Percentiles rank a stretch among this genome's conserved stretches.
Evolutionary conservation across 352 stramenopile genomes (phyloP).

Genomic region (Globisporangium uncinulatum): DNA sequence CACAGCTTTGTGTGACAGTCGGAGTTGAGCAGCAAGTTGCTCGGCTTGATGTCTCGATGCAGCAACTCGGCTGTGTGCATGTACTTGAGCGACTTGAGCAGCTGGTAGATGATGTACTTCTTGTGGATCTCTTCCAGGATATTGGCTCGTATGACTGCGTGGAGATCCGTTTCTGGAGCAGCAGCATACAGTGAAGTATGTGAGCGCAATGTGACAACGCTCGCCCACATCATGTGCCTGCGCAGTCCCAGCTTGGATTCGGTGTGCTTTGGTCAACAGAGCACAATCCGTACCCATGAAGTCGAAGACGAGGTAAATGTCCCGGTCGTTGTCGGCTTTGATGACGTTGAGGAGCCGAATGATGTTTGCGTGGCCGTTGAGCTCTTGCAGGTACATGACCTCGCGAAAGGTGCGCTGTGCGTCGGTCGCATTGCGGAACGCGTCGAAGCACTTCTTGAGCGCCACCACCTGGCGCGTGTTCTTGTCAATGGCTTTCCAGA

Average conservation of each 20-base stretch:
- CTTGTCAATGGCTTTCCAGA: constrained; percentile 97
- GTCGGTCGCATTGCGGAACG: constrained; percentile 94
- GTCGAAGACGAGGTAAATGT: constrained; percentile 97
- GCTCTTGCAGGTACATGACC: constrained; percentile 94
- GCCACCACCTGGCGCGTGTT: constrained; percentile 86
- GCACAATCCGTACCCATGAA: constrained; percentile 82
- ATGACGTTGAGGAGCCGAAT: constrained; percentile 92
- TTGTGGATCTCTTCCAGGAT: constrained; percentile 96
- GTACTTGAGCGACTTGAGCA: constrained; percentile 96
- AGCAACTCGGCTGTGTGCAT: constrained; percentile 94
- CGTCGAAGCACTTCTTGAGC: constrained; percentile 97
- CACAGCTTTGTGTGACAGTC: constrained; percentile 95
- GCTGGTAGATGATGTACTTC: constrained; percentile 96
- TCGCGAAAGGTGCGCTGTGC: constrained; percentile 94
- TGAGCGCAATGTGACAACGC: neutral
- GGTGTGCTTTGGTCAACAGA: too few relatives aligned
- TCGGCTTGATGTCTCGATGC: constrained; percentile 96
- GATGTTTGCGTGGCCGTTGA: constrained; percentile 92
- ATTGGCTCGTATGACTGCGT: constrained; percentile 93
- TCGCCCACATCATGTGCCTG: neutral
- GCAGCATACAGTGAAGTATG: neutral
- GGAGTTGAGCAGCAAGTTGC: constrained; percentile 94
- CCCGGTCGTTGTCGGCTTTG: constrained; percentile 93
- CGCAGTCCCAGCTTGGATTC: neutral
- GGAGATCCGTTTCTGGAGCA: constrained; percentile 89